Percentiles rank a stretch among this genome's conserved stretches.
These are phyloP conservation scores for Mycena floridula DNA, from an alignment of 768 basidiomycete species.

Conservation along the genomic window DNA sequence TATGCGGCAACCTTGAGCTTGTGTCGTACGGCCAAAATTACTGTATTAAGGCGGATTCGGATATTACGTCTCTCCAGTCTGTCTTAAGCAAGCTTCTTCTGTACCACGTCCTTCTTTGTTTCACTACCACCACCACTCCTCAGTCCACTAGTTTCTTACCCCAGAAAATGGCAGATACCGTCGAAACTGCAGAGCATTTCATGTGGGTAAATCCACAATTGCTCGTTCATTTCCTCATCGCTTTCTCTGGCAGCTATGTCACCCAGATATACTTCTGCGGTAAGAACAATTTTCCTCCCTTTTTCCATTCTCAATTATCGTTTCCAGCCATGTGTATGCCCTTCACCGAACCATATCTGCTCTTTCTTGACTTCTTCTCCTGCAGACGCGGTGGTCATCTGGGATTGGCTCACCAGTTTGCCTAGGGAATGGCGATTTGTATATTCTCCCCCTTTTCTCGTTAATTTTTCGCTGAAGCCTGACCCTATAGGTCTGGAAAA, in stretches of 20 bases:
- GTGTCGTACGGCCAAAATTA: too few relatives aligned
- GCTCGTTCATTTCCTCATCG: too few relatives aligned
- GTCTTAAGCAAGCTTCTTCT: too few relatives aligned
- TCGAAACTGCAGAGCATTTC: constrained; percentile 62
- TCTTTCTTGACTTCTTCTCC: neutral
- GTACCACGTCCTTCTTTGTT: constrained; percentile 11
- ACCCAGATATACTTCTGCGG: constrained; percentile 84
- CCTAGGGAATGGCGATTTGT: constrained; percentile 77
- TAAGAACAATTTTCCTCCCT: constrained; percentile 35
- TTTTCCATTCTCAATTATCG: constrained; percentile 15
- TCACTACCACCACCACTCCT: constrained; percentile 14
- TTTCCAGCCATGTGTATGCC: constrained; percentile 65
- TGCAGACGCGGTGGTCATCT: constrained; percentile 72
- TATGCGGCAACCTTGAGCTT: too few relatives aligned
- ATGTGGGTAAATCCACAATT: too few relatives aligned
- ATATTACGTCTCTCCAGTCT: too few relatives aligned
- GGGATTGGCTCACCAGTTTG: constrained; percentile 82
- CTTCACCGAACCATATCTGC: constrained; percentile 17
- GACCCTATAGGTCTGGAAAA: constrained; percentile 65
- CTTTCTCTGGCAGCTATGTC: too few relatives aligned
- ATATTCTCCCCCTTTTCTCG: constrained; percentile 18
- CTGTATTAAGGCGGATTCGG: too few relatives aligned
- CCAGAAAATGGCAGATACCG: constrained; percentile 31
- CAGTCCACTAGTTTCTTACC: too few relatives aligned
- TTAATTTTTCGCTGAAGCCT: constrained; percentile 12